These are phyloP conservation scores for Tricholomella constricta DNA, from an alignment of 768 basidiomycete species.

Conservation along the genomic window DNA sequence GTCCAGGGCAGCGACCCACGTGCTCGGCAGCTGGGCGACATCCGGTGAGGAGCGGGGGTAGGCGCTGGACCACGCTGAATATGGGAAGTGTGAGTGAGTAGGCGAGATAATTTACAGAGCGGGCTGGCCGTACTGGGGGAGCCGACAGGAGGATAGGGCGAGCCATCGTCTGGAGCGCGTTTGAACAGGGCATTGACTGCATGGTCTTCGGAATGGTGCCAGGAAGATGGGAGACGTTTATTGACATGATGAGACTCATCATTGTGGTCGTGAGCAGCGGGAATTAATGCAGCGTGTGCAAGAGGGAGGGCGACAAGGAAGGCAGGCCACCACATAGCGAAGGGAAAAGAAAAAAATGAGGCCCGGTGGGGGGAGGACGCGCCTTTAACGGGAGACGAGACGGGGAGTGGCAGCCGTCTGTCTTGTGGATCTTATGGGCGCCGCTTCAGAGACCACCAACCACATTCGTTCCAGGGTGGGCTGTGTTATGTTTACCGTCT, in stretches of 20 bases:
- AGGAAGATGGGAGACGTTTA: constrained; percentile 39
- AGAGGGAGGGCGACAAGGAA: constrained; percentile 27
- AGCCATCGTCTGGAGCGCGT: constrained; percentile 53
- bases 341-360: constrained; percentile 8
- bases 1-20: constrained; percentile 74
- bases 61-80: constrained; percentile 58
- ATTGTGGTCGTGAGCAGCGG: constrained; percentile 25
- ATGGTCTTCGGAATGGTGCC: constrained; percentile 67
- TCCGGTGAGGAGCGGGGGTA: constrained; percentile 61
- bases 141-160: constrained; percentile 56
- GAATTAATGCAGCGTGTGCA: constrained; percentile 23
- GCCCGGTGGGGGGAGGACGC: not conserved
- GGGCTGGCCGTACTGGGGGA: constrained; percentile 47
- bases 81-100: constrained; percentile 2
- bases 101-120: not conserved
- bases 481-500: not conserved
- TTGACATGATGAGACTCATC: constrained; percentile 31
- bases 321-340: constrained; percentile 21
- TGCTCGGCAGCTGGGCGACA: constrained; percentile 52
- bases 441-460: not conserved
- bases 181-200: constrained; percentile 64
- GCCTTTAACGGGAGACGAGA: not conserved
- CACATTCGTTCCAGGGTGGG: too few species aligned
- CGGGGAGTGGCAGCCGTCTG: not conserved
- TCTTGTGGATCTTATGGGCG: not conserved